phyloP scores from a whole-genome alignment of 371 early-diverging fungal genomes.

The Syncephalastrum monosporum region DNA sequence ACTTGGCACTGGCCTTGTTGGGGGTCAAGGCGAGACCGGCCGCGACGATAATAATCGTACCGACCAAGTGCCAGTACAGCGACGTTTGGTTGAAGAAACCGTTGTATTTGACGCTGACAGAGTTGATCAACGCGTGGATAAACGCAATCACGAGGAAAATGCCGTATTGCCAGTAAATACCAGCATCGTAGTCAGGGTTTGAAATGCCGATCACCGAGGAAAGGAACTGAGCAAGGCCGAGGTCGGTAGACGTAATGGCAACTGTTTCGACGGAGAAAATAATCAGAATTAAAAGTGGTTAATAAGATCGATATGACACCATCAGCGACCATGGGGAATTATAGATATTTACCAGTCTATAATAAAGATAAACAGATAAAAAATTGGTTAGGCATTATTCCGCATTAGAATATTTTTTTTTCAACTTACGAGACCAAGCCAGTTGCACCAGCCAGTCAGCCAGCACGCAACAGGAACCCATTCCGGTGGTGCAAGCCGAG shows the following conservation, averaged over 20 bases:
- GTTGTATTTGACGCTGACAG: conserved; percentile 41
- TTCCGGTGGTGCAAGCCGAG: conserved; percentile 49
- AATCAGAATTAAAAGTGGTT: not conserved
- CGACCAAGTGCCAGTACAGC: conserved; percentile 43
- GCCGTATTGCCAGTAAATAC: conserved; percentile 30
- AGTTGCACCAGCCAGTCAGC: conserved; percentile 60
- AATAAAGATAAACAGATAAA: not conserved
- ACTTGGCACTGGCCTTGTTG: conserved; percentile 36
- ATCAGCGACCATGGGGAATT: not conserved
- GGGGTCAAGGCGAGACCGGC: conserved; percentile 34
- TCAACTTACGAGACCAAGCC: conserved; percentile 50
- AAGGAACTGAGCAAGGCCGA: conserved; percentile 53
- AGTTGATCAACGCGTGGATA: conserved; percentile 49
- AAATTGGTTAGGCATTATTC: too few relatives aligned
- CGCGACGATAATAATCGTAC: conserved; percentile 34
- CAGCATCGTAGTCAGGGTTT: conserved; percentile 37
- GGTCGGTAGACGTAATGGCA: conserved; percentile 54
- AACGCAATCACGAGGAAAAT: conserved; percentile 43
- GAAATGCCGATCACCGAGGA: conserved; percentile 47
- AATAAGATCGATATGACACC: not conserved
- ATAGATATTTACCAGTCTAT: conserved; percentile 20
- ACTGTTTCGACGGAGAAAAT: conserved; percentile 16
- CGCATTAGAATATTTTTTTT: too few relatives aligned
- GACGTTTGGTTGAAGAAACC: conserved; percentile 44
- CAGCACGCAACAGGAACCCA: conserved; percentile 59